Evolutionary conservation across 2,329 filamentous ascomycete species (phyloP), one percentile per base, ranked within the genome.

Genomic region (Pseudogymnoascus sp.): DNA sequence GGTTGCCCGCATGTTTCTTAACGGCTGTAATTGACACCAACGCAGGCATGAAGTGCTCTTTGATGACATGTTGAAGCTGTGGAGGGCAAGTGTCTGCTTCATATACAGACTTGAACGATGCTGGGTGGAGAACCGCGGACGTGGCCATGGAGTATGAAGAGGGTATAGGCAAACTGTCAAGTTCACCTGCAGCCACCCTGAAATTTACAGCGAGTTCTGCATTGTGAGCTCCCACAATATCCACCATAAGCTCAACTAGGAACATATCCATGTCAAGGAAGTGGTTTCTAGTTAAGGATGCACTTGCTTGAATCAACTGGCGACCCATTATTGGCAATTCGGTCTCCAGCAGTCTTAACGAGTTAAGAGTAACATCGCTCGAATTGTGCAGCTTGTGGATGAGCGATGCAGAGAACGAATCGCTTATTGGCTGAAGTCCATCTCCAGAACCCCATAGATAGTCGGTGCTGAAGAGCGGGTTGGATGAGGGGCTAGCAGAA

Each of bases 291-390:
- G 26, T 89, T 69, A 63, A 11, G 1, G 62, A 64, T 2, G 60
- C 59, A 59, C 65, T 72, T 21, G 69, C 69, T 4, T 40, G 39
- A 1, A 69, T 66, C 36, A 74, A 26, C 45, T 84, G 80, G 51
- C 79, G 78, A 8, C 83, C 84, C 65, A 90, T 76, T 2, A 82
- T 77, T 7, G 85, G 84, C 60, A 90, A 75, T 70, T 91, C 88
- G 1, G 79, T 77, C 72, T 89, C 86, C 0, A 91, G 77, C 16
- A 88, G 78, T 51, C 82, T 79, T 59, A 91, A 75, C 45, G 85
- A 83, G 54, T 80, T 80, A 40, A 91, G 75, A 54, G 77, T 82
- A 0, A 86, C 83, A 23, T 80, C 76, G 11, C 76, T 75, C 16
- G 86, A 73, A 1, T 73, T 75, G 61, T 81, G 77, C 57, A 88